These are phyloP conservation scores for Ceratobasidium theobromae DNA, from an alignment of 1,284 basidiomycete genomes.

Conservation along the genomic window DNA sequence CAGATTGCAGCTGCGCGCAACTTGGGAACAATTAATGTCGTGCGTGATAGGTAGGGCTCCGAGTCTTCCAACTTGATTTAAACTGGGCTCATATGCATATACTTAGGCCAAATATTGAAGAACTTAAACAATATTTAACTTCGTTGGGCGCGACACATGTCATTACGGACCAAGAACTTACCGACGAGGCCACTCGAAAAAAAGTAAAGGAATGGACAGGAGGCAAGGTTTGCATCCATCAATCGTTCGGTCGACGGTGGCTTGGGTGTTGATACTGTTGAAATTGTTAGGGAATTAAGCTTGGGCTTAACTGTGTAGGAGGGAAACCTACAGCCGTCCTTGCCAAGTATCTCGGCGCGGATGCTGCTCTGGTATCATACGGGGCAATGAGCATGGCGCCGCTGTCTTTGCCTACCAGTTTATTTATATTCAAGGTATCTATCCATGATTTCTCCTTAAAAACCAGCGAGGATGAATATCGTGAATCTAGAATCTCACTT, in stretches of 20 bases:
- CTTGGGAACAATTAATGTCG: constrained; percentile 74
- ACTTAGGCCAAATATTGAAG: constrained; percentile 54
- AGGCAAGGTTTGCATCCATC: constrained; percentile 51
- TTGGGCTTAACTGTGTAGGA: constrained; percentile 79
- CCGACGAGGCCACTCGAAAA: constrained; percentile 54
- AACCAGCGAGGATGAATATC: background rate
- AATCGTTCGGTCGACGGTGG: constrained; percentile 39
- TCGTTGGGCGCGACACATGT: constrained; percentile 71
- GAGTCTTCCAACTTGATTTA: background rate
- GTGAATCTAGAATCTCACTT: constrained; percentile 52
- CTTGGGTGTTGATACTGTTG: too few species aligned
- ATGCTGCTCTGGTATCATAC: constrained; percentile 78
- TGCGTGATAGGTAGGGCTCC: constrained; percentile 62
- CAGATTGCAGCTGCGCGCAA: constrained; percentile 71
- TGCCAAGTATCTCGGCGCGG: constrained; percentile 59
- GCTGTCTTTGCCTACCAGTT: constrained; percentile 70
- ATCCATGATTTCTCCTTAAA: background rate
- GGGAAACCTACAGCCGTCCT: constrained; percentile 69
- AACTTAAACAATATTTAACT: constrained; percentile 54
- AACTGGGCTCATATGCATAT: too few species aligned
- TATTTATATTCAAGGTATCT: constrained; percentile 74
- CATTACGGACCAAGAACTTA: constrained; percentile 70
- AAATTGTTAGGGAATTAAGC: constrained; percentile 49
- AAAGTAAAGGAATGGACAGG: constrained; percentile 60
- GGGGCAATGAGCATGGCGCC: constrained; percentile 87